A percentile compares a stretch with the other conserved stretches of the same genome.
phyloP scores from a whole-genome alignment of 768 basidiomycete species.

The Pluteus cervinus region DNA sequence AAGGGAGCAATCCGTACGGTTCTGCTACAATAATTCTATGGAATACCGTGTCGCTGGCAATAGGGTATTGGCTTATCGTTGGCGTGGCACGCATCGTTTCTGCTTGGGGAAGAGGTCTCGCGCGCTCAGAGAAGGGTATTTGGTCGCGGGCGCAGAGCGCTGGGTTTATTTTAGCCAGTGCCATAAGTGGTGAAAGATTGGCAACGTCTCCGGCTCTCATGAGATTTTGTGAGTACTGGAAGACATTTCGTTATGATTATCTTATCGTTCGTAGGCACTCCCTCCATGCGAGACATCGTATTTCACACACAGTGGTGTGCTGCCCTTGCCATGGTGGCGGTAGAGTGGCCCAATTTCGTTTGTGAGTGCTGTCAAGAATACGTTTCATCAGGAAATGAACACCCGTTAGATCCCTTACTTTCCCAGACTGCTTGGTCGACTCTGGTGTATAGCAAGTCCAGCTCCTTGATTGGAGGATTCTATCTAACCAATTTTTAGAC shows the following conservation, averaged over 20 bases:
- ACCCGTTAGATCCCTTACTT: slow-evolving; percentile 73
- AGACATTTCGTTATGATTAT: slow-evolving; percentile 6
- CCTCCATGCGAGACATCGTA: slow-evolving; percentile 86
- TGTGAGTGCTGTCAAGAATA: slow-evolving; percentile 48
- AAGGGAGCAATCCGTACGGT: slow-evolving; percentile 57
- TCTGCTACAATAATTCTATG: slow-evolving; percentile 64
- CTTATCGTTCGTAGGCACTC: slow-evolving; percentile 56
- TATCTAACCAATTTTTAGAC: slow-evolving; percentile 39
- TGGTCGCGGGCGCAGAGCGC: slow-evolving; percentile 76
- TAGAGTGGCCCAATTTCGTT: slow-evolving; percentile 89
- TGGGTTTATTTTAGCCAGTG: slow-evolving; percentile 87
- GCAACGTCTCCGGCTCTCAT: slow-evolving; percentile 81
- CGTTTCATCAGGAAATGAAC: slow-evolving; percentile 9
- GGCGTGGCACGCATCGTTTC: slow-evolving; percentile 76
- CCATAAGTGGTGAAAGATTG: slow-evolving; percentile 87
- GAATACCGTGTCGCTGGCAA: slow-evolving; percentile 65
- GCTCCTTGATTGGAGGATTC: slow-evolving; percentile 5
- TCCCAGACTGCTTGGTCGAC: slow-evolving; percentile 88
- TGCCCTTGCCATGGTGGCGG: slow-evolving; percentile 86
- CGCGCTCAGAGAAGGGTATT: slow-evolving; percentile 51
- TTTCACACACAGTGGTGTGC: slow-evolving; percentile 94
- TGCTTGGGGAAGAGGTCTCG: slow-evolving; percentile 74
- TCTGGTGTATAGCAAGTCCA: slow-evolving; percentile 56
- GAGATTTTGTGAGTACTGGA: slow-evolving; percentile 60
- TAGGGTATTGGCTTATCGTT: slow-evolving; percentile 78